phyloP scores from a whole-genome alignment of 2,329 filamentous ascomycete species.

The Paecilomyces sp. region DNA sequence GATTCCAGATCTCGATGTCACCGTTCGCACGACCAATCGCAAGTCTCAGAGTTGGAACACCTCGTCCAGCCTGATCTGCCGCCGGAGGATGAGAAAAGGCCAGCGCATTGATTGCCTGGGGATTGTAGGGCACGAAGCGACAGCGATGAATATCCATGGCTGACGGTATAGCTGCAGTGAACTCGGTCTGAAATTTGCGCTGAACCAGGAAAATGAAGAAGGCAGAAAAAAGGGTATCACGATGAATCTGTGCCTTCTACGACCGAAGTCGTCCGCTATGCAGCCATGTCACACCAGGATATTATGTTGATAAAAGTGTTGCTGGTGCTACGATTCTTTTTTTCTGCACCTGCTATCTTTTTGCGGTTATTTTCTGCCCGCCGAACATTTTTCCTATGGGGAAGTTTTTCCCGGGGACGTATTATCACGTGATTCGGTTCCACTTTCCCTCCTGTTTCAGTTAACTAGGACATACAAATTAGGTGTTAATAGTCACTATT shows the following conservation, averaged over 20 bases:
- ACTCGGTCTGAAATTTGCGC: constrained; percentile 8
- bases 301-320: constrained; percentile 9
- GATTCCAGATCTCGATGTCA: constrained; percentile 97
- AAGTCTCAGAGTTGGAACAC: constrained; percentile 60
- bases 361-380: constrained; percentile 20
- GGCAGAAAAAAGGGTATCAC: constrained; percentile 4
- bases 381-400: constrained; percentile 16
- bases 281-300: constrained; percentile 13
- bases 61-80: constrained; percentile 38
- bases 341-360: constrained; percentile 6
- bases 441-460: constrained; percentile 1
- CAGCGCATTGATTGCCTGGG: constrained; percentile 86
- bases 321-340: constrained; percentile 16
- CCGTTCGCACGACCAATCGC: constrained; percentile 90
- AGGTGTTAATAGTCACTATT: no score
- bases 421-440: constrained; percentile 16
- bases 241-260: constrained; percentile 12
- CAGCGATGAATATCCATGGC: constrained; percentile 94
- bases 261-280: constrained; percentile 12
- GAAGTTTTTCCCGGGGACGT: constrained; percentile 11
- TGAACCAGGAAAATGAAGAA: constrained; percentile 4
- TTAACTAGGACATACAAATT: neutral
- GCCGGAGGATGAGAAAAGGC: constrained; percentile 75
- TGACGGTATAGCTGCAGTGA: constrained; percentile 3
- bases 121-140: constrained; percentile 88